Percentiles rank a stretch among this genome's conserved stretches.
Conservation (phyloP, 2,329 filamentous ascomycete genomes). For the Ascochyta pisi region DNA sequence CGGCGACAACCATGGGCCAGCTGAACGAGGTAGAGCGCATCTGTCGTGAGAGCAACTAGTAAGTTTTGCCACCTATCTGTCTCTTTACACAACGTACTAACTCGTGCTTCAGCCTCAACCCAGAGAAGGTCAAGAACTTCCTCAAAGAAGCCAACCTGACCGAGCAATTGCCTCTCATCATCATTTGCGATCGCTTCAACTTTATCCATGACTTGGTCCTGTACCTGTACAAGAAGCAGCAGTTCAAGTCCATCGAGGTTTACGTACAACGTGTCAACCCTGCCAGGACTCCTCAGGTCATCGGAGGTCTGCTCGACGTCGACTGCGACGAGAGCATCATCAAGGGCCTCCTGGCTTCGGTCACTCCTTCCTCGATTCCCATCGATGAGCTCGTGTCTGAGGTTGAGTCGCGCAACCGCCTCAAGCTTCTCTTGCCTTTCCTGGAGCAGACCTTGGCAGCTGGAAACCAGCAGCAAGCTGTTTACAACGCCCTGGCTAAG, state of each 20-base stretch:
- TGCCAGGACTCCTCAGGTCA: slow-evolving; percentile 84
- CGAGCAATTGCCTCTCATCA: slow-evolving; percentile 95
- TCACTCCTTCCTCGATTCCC: slow-evolving; percentile 83
- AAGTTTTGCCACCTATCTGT: neutral
- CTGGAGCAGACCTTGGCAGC: slow-evolving; percentile 87
- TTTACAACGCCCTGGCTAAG: slow-evolving; percentile 97
- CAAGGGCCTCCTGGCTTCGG: slow-evolving; percentile 85
- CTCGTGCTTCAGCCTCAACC: slow-evolving; percentile 70
- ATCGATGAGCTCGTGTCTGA: slow-evolving; percentile 94
- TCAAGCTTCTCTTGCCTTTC: slow-evolving; percentile 96
- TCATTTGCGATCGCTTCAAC: slow-evolving; percentile 99
- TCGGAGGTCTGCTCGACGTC: slow-evolving; percentile 92
- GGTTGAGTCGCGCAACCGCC: slow-evolving; percentile 93
- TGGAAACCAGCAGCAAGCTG: slow-evolving; percentile 94
- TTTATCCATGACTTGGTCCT: slow-evolving; percentile 97
- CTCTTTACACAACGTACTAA: neutral
- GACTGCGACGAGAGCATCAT: slow-evolving; percentile 97
- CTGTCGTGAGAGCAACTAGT: slow-evolving; percentile 80
- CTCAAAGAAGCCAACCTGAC: slow-evolving; percentile 92
- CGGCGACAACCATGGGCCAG: slow-evolving; percentile 91
- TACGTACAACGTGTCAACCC: slow-evolving; percentile 98
- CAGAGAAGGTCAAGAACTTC: slow-evolving; percentile 99
- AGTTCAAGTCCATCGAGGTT: slow-evolving; percentile 98
- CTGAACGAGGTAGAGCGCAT: slow-evolving; percentile 96
- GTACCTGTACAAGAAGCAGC: slow-evolving; percentile 98